Percentiles rank a stretch among this genome's conserved stretches.
Conservation (phyloP, 2,329 filamentous ascomycete species). For the Aschersonia sp. region DNA sequence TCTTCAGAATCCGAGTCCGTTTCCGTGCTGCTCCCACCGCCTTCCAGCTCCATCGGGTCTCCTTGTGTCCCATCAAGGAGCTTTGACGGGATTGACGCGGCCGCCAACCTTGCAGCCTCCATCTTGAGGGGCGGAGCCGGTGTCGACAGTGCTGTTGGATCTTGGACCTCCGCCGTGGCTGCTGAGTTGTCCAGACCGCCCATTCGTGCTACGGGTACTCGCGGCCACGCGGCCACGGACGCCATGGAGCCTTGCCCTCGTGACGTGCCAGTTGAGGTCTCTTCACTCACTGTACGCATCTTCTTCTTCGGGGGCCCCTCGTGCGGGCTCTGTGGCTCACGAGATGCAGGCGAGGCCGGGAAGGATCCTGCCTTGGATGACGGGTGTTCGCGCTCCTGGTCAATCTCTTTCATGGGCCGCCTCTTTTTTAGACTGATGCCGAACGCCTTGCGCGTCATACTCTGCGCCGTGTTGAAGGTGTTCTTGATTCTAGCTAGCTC, state of each 20-base stretch:
- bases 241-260: background rate
- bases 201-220: slow-evolving; percentile 17
- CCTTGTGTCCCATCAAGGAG: slow-evolving; percentile 7
- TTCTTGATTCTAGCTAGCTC: slow-evolving; percentile 31
- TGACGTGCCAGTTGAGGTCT: background rate
- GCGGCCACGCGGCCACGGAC: slow-evolving; percentile 5
- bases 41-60: slow-evolving; percentile 11
- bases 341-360: background rate
- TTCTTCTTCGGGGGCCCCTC: background rate
- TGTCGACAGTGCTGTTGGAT: slow-evolving; percentile 16
- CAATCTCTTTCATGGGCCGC: slow-evolving; percentile 30
- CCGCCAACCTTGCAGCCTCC: background rate
- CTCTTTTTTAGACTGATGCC: slow-evolving; percentile 38
- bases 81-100: background rate
- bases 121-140: slow-evolving; percentile 5
- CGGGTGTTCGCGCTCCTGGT: slow-evolving; percentile 25
- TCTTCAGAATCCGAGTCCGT: slow-evolving; percentile 5
- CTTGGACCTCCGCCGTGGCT: slow-evolving; percentile 20
- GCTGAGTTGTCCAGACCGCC: slow-evolving; percentile 19
- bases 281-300: background rate
- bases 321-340: background rate
- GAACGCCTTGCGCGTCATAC: slow-evolving; percentile 40
- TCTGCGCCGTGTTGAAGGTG: slow-evolving; percentile 40
- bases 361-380: slow-evolving; percentile 2
- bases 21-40: background rate